These are phyloP conservation scores for Cyberlindnera veronae DNA, from an alignment of 805 yeast genomes.

Conservation along the genomic window DNA sequence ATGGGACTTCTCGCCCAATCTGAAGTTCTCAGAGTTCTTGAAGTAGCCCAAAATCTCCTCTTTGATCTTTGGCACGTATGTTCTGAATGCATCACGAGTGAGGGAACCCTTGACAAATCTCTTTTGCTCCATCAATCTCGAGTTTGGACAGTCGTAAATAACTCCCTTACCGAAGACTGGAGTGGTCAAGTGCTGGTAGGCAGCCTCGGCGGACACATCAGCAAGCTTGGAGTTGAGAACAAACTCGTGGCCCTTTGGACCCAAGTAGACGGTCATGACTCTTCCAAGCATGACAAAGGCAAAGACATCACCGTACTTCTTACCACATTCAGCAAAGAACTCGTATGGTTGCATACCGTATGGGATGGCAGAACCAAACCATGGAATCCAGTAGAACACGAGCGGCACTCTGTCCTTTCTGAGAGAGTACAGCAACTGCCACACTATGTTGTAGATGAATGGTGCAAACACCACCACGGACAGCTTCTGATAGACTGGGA, in stretches of 20 bases:
- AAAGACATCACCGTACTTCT: constrained; percentile 88
- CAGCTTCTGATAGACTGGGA: constrained; percentile 35
- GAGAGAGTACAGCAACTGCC: constrained; percentile 68
- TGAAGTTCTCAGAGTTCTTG: constrained; percentile 46
- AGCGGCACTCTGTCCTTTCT: constrained; percentile 83
- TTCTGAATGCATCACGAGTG: constrained; percentile 76
- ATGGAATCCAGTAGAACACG: constrained; percentile 90
- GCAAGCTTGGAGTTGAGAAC: constrained; percentile 84
- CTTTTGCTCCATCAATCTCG: constrained; percentile 95
- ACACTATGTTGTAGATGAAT: constrained; percentile 57
- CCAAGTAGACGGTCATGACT: constrained; percentile 92
- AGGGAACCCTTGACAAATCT: constrained; percentile 91
- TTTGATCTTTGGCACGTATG: constrained; percentile 83
- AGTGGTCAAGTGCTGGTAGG: constrained; percentile 95
- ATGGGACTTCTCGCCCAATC: constrained; percentile 33
- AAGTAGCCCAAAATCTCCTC: constrained; percentile 74
- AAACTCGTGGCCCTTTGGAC: constrained; percentile 97
- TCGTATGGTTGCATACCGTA: constrained; percentile 94
- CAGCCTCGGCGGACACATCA: constrained; percentile 95
- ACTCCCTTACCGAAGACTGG: constrained; percentile 98
- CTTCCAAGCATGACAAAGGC: constrained; percentile 87
- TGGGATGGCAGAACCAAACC: constrained; percentile 87
- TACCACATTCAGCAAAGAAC: constrained; percentile 75
- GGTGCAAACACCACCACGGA: constrained; percentile 42
- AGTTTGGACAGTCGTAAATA: constrained; percentile 93